Evolutionary conservation across 148 eudicot genomes (phyloP), one percentile per base, ranked within the genome.

Genomic region (Nepenthes mirabilis): DNA sequence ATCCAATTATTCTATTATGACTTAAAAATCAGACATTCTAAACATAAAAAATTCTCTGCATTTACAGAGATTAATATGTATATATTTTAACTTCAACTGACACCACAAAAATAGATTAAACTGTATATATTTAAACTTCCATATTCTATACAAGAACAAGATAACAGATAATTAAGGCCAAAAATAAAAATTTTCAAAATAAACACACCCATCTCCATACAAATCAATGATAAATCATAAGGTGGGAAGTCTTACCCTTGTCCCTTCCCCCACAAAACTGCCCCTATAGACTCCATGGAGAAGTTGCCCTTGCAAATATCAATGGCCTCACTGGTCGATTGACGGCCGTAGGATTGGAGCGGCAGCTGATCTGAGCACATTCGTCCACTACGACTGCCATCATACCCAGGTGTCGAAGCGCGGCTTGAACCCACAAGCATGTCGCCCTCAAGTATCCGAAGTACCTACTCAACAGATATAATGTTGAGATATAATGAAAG

Each of bases 391-490:
- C 74, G 75, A 65, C 65, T 87, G 32, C 94, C 90, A 33, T 83
- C 95, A 47, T 63, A 62, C 45, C 77, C 64, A 9, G 82, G 80
- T 1, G 85, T 72, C 4, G 72, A 74, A 61, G 50, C 34, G 36
- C 59, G 75, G 23, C 80, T 73, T 0, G 90, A 83, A 58, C 80
- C 94, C 83, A 82, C 60, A 63, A 75, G 68, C 65, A 73, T 58
- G 59, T 86, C 93, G 14, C 96, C 96, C 65, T 89, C 96, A 49
- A 89, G 81, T 56, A 89, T 72, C 0, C 96, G 83, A 0, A 89
- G 80, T 58, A 89, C 96, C 96, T 89, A 60, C 14, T 5, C 60
- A 1, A 7, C 11, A 11, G 11, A 47, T 52, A 53, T 50, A 59
- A 14, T 36, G 5, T 23, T 23, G 23, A 23, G 23, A 23, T 23